Percentiles rank a stretch among this genome's conserved stretches.
phyloP scores from a whole-genome alignment of 2,329 filamentous ascomycete species.

The Claviceps lovelessii region DNA sequence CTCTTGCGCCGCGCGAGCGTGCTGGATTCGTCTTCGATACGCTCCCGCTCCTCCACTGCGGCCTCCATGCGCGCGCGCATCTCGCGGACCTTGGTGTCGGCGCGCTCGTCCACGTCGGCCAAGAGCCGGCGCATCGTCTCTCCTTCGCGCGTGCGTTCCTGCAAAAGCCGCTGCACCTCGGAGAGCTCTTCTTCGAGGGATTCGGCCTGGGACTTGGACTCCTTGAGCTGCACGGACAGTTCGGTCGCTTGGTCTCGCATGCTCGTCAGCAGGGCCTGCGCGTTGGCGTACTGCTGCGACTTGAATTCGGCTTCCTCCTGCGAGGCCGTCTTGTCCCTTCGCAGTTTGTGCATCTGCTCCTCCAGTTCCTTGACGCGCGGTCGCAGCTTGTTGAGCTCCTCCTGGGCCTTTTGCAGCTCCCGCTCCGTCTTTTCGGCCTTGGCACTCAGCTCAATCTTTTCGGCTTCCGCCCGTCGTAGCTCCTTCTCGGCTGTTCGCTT shows the following conservation, averaged over 20 bases:
- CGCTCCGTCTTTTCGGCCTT: constrained; percentile 54
- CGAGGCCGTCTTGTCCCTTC: constrained; percentile 50
- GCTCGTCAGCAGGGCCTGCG: constrained; percentile 72
- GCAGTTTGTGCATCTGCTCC: constrained; percentile 53
- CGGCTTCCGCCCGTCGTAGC: constrained; percentile 60
- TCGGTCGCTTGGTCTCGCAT: constrained; percentile 90
- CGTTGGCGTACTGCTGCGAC: constrained; percentile 69
- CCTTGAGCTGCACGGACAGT: constrained; percentile 80
- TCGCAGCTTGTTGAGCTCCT: constrained; percentile 56
- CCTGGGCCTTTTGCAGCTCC: constrained; percentile 57
- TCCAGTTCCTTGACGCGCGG: constrained; percentile 53
- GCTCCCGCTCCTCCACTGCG: constrained; percentile 85
- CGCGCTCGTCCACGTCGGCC: constrained; percentile 69
- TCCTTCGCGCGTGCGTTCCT: constrained; percentile 76
- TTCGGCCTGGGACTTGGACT: constrained; percentile 68
- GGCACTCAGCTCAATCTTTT: constrained; percentile 64
- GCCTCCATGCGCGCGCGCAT: constrained; percentile 81
- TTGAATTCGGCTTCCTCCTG: constrained; percentile 75
- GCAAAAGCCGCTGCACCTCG: constrained; percentile 74
- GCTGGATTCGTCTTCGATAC: constrained; percentile 79
- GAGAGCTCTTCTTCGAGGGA: constrained; percentile 82
- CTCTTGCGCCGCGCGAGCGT: constrained; percentile 60
- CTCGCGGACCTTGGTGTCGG: constrained; percentile 70
- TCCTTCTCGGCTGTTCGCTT: constrained; percentile 62
- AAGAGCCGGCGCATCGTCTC: constrained; percentile 89